Conservation (phyloP, 2,329 filamentous ascomycete species). For the Mycosphaerella arachidis region DNA sequence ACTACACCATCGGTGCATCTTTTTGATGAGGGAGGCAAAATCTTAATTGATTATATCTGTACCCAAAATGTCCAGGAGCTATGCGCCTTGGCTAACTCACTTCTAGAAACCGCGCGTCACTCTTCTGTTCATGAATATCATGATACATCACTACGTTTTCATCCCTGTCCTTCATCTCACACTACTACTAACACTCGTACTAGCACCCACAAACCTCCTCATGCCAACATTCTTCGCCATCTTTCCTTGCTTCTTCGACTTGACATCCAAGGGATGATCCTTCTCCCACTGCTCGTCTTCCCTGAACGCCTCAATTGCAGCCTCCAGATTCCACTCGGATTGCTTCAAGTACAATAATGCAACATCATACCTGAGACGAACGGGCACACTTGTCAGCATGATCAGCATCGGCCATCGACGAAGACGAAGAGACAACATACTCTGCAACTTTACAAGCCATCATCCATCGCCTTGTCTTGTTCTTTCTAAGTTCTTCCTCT, state of each 20-base stretch:
- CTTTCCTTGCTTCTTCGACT: slow-evolving; percentile 43
- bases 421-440: slow-evolving; percentile 47
- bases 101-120: too few species aligned
- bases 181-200: slow-evolving; percentile 8
- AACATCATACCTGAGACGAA: slow-evolving; percentile 55
- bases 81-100: too few species aligned
- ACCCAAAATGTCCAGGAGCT: too few species aligned
- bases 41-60: too few species aligned
- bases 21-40: too few species aligned
- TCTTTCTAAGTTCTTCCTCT: slow-evolving; percentile 67
- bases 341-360: slow-evolving; percentile 72
- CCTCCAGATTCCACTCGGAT: slow-evolving; percentile 60
- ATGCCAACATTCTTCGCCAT: slow-evolving; percentile 30
- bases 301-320: slow-evolving; percentile 59
- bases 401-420: background rate
- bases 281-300: slow-evolving; percentile 74
- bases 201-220: slow-evolving; percentile 33
- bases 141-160: background rate
- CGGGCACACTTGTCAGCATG: slow-evolving; percentile 38
- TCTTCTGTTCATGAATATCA: background rate
- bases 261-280: slow-evolving; percentile 56
- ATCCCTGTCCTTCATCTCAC: background rate
- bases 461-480: slow-evolving; percentile 71
- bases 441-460: slow-evolving; percentile 71
- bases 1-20: too few species aligned